Percentiles rank a stretch among this genome's conserved stretches.
Evolutionary conservation across 345 rosid species (phyloP).

Genomic region (Salix suchowensis): DNA sequence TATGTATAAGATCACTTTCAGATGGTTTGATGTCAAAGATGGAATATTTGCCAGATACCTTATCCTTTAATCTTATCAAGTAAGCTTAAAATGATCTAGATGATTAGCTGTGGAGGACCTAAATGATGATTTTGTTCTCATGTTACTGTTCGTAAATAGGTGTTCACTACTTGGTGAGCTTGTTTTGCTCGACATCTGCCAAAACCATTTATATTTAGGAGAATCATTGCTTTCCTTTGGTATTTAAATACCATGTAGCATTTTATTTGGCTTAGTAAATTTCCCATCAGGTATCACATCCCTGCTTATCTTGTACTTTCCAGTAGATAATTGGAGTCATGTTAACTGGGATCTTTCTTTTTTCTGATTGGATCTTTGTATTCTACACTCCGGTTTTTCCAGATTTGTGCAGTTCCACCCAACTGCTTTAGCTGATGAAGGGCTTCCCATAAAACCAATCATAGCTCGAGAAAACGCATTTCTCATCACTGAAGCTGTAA

Average conservation of each 20-base stretch:
- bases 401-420: constrained; percentile 99
- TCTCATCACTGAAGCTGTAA: constrained; percentile 84
- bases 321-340: neutral
- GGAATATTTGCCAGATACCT: neutral
- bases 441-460: constrained; percentile 68
- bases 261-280: neutral
- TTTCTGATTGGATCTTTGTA: neutral
- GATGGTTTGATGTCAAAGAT: neutral
- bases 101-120: neutral
- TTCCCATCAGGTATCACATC: too few relatives aligned
- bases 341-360: neutral
- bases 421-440: constrained; percentile 94
- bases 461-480: constrained; percentile 74
- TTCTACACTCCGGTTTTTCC: constrained; percentile 18
- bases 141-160: neutral
- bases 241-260: neutral
- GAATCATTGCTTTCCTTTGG: neutral
- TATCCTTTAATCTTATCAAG: neutral
- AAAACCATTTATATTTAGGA: neutral
- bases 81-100: neutral
- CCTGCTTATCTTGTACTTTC: neutral
- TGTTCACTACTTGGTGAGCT: neutral
- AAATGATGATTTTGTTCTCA: neutral
- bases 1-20: neutral
- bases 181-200: neutral